Evolutionary conservation across 371 early-diverging fungal genomes (phyloP).

Genomic region (Saksenaea oblongispora): DNA sequence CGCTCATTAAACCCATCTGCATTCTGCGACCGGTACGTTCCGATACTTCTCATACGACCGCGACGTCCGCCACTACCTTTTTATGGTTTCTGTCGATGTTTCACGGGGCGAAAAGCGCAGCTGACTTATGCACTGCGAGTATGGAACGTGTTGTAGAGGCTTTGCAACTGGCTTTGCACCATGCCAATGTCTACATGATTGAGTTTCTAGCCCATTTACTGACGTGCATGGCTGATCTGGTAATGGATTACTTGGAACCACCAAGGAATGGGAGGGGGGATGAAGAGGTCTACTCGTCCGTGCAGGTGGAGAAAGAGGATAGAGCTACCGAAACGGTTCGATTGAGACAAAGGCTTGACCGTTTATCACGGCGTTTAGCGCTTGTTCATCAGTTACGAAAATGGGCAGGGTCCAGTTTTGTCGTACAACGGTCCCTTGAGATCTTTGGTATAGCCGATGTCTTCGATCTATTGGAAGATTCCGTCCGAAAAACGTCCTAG

Average conservation of each 20-base stretch:
- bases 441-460: background rate
- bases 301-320: background rate
- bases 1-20: conserved; percentile 1
- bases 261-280: background rate
- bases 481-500: background rate
- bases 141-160: background rate
- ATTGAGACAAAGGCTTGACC: background rate
- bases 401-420: background rate
- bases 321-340: background rate
- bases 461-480: background rate
- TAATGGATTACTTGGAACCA: conserved; percentile 6
- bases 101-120: background rate
- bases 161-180: background rate
- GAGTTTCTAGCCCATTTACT: conserved; percentile 11
- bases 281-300: background rate
- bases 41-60: background rate
- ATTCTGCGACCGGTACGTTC: background rate
- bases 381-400: background rate
- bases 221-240: conserved; percentile 6
- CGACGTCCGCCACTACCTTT: background rate
- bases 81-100: background rate
- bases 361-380: background rate
- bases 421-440: background rate
- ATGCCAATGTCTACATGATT: conserved; percentile 4
- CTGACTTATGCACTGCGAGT: background rate